These are phyloP conservation scores for Suillus occidentalis DNA, from an alignment of 768 basidiomycete genomes.

Conservation along the genomic window DNA sequence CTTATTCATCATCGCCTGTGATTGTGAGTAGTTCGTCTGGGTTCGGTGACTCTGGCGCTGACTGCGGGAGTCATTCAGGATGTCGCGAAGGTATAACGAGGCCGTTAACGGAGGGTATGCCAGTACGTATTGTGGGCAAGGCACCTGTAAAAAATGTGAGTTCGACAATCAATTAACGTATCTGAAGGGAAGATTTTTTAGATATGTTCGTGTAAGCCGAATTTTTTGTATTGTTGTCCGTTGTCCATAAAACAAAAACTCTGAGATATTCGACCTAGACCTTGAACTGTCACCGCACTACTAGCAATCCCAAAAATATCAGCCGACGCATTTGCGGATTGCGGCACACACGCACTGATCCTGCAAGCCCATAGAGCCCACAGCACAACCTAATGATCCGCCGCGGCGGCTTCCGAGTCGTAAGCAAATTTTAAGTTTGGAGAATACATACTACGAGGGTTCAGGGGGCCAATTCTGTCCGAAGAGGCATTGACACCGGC, in stretches of 20 bases:
- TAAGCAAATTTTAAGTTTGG: not conserved
- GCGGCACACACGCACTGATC: not conserved
- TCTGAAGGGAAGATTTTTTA: not conserved
- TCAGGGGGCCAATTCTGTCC: not conserved
- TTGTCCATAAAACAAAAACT: not conserved
- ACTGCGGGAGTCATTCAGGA: too few relatives aligned
- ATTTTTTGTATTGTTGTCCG: not conserved
- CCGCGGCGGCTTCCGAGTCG: not conserved
- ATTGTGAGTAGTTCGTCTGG: too few relatives aligned
- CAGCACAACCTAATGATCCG: not conserved
- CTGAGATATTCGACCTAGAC: not conserved
- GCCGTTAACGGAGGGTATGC: too few relatives aligned
- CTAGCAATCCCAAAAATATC: not conserved
- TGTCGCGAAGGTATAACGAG: too few relatives aligned
- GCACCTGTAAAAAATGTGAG: not conserved
- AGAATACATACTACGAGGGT: not conserved
- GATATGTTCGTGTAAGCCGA: not conserved
- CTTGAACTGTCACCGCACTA: not conserved
- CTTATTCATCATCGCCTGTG: too few relatives aligned
- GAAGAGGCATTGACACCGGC: not conserved
- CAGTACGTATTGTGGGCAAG: not conserved
- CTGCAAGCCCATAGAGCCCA: not conserved
- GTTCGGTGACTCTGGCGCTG: too few relatives aligned
- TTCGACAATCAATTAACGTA: not conserved
- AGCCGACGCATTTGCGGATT: not conserved